A percentile compares a stretch with the other conserved stretches of the same genome.
phyloP scores from a whole-genome alignment of 192 early-diverging fungal species.

The Coemansia sp. region DNA sequence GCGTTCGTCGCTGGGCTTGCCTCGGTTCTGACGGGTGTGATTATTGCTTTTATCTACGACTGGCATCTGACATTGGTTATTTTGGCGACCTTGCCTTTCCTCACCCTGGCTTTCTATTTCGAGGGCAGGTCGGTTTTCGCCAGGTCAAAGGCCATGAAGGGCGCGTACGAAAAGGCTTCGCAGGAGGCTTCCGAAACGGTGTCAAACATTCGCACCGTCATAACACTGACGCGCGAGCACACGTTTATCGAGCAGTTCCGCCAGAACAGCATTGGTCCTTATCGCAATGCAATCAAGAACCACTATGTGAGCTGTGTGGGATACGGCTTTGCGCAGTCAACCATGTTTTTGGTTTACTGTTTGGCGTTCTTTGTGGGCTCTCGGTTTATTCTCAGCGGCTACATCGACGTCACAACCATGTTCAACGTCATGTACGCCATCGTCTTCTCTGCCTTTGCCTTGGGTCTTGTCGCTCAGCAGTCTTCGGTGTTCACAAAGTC shows the following conservation, averaged over 20 bases:
- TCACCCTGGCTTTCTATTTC: constrained; percentile 43
- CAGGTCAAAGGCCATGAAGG: constrained; percentile 62
- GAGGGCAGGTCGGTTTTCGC: constrained; percentile 47
- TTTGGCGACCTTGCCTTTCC: constrained; percentile 63
- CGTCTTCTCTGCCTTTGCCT: constrained; percentile 67
- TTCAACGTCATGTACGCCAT: constrained; percentile 76
- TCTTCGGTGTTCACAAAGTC: constrained; percentile 79
- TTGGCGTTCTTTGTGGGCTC: constrained; percentile 76
- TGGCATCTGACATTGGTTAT: constrained; percentile 87
- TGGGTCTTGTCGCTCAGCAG: constrained; percentile 70
- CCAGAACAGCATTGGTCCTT: constrained; percentile 65
- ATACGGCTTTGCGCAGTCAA: constrained; percentile 72
- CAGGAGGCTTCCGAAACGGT: constrained; percentile 87
- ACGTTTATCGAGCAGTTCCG: constrained; percentile 70
- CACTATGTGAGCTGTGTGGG: constrained; percentile 69
- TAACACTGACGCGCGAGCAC: constrained; percentile 72
- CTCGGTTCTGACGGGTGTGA: constrained; percentile 47
- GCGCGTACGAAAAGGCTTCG: constrained; percentile 75
- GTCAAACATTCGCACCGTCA: constrained; percentile 82
- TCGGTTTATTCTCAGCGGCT: constrained; percentile 59
- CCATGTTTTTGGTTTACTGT: constrained; percentile 74
- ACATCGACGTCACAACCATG: constrained; percentile 57
- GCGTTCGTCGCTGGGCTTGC: constrained; percentile 28
- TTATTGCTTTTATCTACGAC: constrained; percentile 70
- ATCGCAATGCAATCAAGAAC: constrained; percentile 66